Base-by-base conservation (phyloP, 2,329 filamentous ascomycete species). In the Biscogniauxia mediterranea region DNA sequence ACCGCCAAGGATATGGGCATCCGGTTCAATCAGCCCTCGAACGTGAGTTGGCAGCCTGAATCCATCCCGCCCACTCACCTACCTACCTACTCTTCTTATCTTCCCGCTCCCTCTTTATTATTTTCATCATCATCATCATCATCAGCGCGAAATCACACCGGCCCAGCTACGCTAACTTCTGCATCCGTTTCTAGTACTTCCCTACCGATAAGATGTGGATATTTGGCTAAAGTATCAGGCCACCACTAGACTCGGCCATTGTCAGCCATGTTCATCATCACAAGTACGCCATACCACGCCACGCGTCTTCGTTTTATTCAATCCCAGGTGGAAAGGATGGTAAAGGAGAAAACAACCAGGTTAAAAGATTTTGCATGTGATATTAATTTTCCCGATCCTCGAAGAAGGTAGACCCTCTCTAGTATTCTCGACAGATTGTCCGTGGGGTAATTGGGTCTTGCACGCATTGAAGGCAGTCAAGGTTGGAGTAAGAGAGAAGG, bases 1-100 rank as follows among this genome's bases (percentile, higher is more conserved):
- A 82, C 81, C 61, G 81, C 75, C 55, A 79, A 93, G 73, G 84
- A 93, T 75, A 78, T 81, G 69, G 80, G 83, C 65, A 79, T 92
- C 73, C 85, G 89, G 71, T 93, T 93, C 79, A 93, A 93, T 79
- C 86, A 92, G 78, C 91, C 90, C 57, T 80, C 84, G 63, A 87
- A 87, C 74, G 87, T 89, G 71, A 84, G 86, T 82, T 13, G 19
- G 13, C 38, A 46, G 6, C 2, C 11, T 46, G 17, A 46, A 32
- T 32, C 28, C 11, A 8, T 6, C 28, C 28, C 68, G 69, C 66
- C 50, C 19, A 11, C 17, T 54, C 6, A 26, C 25, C 9, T 23
- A 19, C 66, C 15, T 46, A 46, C 64, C 20, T 23, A 23, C 23
- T 5, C 23, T 23, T 5, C 23, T 23, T 23, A 23, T n/a, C 23